phyloP scores from a whole-genome alignment of 2,329 filamentous ascomycete genomes.

The Penicillium brasilianum region DNA sequence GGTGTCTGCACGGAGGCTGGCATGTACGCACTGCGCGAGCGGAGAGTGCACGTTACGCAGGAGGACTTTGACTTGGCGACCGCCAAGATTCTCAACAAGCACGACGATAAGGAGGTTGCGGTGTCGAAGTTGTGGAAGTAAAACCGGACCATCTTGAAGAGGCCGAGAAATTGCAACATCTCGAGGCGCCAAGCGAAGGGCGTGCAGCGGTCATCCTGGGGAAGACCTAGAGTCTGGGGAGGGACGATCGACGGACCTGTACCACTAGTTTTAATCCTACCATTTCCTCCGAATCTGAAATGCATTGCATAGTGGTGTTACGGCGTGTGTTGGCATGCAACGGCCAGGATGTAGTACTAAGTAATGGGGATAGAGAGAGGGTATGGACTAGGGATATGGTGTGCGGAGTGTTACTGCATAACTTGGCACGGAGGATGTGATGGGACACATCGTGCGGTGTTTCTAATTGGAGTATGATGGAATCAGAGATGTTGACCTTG shows the following conservation, averaged over 20 bases:
- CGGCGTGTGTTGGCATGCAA: constrained; percentile 14
- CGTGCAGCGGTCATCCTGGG: constrained; percentile 6
- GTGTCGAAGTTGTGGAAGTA: constrained; percentile 47
- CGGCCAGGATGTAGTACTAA: neutral
- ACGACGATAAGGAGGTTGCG: constrained; percentile 88
- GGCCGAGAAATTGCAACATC: neutral
- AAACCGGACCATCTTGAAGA: constrained; percentile 3
- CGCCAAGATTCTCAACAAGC: constrained; percentile 99
- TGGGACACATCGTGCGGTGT: neutral
- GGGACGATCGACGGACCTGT: constrained; percentile 28
- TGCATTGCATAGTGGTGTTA: constrained; percentile 10
- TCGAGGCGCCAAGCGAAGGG: constrained; percentile 6
- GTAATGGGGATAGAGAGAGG: neutral
- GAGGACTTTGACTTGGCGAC: constrained; percentile 99
- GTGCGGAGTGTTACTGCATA: neutral
- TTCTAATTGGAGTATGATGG: neutral
- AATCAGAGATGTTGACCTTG: neutral
- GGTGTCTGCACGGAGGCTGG: constrained; percentile 98
- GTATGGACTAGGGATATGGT: neutral
- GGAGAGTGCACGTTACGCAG: constrained; percentile 96
- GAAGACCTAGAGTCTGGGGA: neutral
- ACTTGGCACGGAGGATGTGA: neutral
- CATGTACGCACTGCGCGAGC: constrained; percentile 95
- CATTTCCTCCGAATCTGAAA: constrained; percentile 7
- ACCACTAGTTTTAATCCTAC: constrained; percentile 32